These are phyloP conservation scores for Neofusicoccum sp. DNA, from an alignment of 2,329 filamentous ascomycete species.

Conservation along the genomic window DNA sequence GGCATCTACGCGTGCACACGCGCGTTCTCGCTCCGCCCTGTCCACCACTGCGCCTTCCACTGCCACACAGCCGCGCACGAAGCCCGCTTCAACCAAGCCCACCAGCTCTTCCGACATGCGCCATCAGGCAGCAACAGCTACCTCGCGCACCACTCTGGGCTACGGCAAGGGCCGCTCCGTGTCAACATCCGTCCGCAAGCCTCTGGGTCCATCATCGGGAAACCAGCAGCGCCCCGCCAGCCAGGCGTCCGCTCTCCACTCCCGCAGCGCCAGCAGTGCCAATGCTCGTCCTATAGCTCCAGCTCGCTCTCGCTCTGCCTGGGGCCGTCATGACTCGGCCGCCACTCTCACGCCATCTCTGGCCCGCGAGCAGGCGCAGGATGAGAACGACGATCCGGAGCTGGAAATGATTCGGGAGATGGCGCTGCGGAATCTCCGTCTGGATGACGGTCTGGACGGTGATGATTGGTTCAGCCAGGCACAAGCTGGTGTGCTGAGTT, in stretches of 20 bases:
- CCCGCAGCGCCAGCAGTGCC: neutral
- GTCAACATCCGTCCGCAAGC: constrained; percentile 37
- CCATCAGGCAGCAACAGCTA: constrained; percentile 61
- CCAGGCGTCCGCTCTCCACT: constrained; percentile 1
- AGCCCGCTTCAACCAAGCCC: constrained; percentile 15
- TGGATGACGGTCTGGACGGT: neutral
- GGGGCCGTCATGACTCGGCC: constrained; percentile 35
- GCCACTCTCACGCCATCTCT: constrained; percentile 33
- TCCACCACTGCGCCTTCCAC: constrained; percentile 40
- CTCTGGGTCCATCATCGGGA: constrained; percentile 20
- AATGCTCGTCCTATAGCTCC: neutral
- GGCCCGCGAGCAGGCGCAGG: constrained; percentile 18
- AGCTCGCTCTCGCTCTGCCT: constrained; percentile 22
- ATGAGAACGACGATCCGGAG: constrained; percentile 27
- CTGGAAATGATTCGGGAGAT: constrained; percentile 36
- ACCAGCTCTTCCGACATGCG: constrained; percentile 52
- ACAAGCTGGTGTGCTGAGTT: neutral
- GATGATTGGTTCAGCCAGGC: constrained; percentile 11
- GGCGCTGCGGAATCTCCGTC: constrained; percentile 12
- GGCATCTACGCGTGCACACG: constrained; percentile 6
- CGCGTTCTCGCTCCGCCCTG: constrained; percentile 28
- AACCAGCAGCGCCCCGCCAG: constrained; percentile 24
- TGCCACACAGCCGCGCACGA: constrained; percentile 36
- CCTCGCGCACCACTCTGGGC: constrained; percentile 78
- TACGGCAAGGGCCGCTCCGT: constrained; percentile 73